Percentiles rank a stretch among this genome's conserved stretches.
These are phyloP conservation scores for Primulina eburnea DNA, from an alignment of 257 asterid species.

Conservation along the genomic window DNA sequence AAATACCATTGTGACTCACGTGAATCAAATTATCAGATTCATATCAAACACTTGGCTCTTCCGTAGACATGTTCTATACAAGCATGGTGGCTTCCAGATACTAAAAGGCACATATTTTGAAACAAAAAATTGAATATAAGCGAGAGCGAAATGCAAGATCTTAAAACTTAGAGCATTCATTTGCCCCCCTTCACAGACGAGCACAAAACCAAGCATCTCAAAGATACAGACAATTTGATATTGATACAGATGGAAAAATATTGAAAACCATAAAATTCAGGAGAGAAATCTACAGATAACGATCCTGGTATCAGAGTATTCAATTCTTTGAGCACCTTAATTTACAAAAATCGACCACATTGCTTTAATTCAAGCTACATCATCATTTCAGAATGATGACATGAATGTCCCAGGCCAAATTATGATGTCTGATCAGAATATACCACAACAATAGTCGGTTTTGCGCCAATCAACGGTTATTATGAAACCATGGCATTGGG, in stretches of 20 bases:
- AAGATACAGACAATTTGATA: background rate
- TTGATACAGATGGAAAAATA: background rate
- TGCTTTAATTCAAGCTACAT: background rate
- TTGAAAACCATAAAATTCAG: background rate
- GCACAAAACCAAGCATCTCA: background rate
- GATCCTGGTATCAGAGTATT: background rate
- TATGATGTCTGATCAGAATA: background rate
- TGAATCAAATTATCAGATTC: background rate
- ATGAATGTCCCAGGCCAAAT: background rate
- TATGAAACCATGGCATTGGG: slow-evolving; percentile 61
- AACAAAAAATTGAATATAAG: background rate
- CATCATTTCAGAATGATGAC: background rate
- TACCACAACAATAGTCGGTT: background rate
- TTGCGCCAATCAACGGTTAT: slow-evolving; percentile 1
- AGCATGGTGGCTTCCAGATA: background rate
- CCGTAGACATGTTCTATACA: too few relatives aligned
- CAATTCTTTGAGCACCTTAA: background rate
- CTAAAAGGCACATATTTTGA: background rate
- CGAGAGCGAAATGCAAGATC: background rate
- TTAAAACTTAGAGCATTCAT: background rate
- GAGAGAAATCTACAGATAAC: background rate
- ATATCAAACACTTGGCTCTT: background rate
- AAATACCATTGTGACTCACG: background rate
- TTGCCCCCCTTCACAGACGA: background rate
- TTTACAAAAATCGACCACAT: background rate